Evolutionary conservation across 371 early-diverging fungal species (phyloP), one percentile per base, ranked within the genome.

Genomic region (Fennellomyces sp.): DNA sequence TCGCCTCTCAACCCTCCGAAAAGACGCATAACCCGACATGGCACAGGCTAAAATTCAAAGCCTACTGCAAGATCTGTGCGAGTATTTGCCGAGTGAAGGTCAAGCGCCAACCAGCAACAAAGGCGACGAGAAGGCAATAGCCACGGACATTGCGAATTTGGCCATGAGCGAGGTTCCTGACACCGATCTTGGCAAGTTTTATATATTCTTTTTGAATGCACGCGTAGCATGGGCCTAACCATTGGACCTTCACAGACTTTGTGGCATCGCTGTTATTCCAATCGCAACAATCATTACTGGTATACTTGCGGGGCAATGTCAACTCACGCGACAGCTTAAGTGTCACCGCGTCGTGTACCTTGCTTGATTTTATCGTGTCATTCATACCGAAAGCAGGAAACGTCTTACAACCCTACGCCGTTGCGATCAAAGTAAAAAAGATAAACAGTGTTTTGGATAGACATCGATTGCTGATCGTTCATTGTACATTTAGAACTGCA

Each of bases 201-300:
- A n/a, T 35, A 50, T 51, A 1, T 25, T 23, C 11, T 17, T 27
- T 15, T 31, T 31, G n/a, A n/a, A n/a, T n/a, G n/a, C n/a, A n/a
- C n/a, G n/a, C n/a, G n/a, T n/a, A n/a, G n/a, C n/a, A n/a, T n/a
- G n/a, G n/a, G n/a, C n/a, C n/a, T n/a, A n/a, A n/a, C n/a, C n/a
- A n/a, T n/a, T n/a, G n/a, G n/a, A n/a, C n/a, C 49, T 8, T 31
- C 38, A 47, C 56, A 81, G 81, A 81, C 52, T 72, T 67, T 25
- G 63, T 63, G 2, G 70, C 67, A 19, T 69, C 78, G 5, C n/a
- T 78, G 5, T 33, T 81, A 17, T 71, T 81, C 27, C 63, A 70
- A 23, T 38, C 55, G 6, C 55, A 65, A 0, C 41, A 58, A 8
- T 78, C 76, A 0, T 54, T 76, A 23, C 35, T 75, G 15, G 41